Evolutionary conservation across 2,329 filamentous ascomycete genomes (phyloP).

Genomic region (Amauroascus verrucosus): DNA sequence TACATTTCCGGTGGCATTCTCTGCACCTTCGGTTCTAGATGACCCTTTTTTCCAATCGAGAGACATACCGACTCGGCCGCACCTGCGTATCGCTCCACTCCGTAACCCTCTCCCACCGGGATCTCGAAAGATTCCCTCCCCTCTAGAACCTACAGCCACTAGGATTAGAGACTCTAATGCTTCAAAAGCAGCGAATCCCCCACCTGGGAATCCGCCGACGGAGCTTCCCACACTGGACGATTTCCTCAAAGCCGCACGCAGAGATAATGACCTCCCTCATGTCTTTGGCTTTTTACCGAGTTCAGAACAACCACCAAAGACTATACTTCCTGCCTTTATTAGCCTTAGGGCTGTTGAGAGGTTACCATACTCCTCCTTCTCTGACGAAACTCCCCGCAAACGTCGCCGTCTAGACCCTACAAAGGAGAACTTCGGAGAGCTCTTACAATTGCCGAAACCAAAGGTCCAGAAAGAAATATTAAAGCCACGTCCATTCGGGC

Average conservation of each 20-base stretch:
- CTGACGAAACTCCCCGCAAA: constrained; percentile 32
- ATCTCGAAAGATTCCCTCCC: constrained; percentile 33
- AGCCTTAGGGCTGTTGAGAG: constrained; percentile 40
- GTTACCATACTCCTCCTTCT: constrained; percentile 34
- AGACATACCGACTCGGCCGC: constrained; percentile 34
- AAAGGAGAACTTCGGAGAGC: constrained; percentile 30
- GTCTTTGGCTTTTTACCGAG: constrained; percentile 24
- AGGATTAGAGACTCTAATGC: constrained; percentile 25
- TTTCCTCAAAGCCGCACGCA: constrained; percentile 29
- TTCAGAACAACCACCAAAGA: constrained; percentile 31
- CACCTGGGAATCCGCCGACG: constrained; percentile 25
- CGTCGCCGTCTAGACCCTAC: constrained; percentile 36
- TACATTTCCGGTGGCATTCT: constrained; percentile 15
- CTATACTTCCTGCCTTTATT: constrained; percentile 38
- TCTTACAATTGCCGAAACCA: constrained; percentile 40
- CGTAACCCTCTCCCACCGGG: constrained; percentile 38
- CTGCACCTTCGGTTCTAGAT: constrained; percentile 28
- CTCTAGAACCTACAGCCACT: constrained; percentile 37
- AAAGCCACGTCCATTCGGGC: constrained; percentile 35
- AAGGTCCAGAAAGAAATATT: constrained; percentile 36
- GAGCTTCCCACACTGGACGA: constrained; percentile 30
- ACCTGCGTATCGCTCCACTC: constrained; percentile 40
- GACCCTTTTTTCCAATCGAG: constrained; percentile 32
- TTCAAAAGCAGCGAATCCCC: constrained; percentile 22
- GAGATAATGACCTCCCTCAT: constrained; percentile 28